Base-by-base conservation (phyloP, 139 green algal species). In the Tetraselmis chui region DNA sequence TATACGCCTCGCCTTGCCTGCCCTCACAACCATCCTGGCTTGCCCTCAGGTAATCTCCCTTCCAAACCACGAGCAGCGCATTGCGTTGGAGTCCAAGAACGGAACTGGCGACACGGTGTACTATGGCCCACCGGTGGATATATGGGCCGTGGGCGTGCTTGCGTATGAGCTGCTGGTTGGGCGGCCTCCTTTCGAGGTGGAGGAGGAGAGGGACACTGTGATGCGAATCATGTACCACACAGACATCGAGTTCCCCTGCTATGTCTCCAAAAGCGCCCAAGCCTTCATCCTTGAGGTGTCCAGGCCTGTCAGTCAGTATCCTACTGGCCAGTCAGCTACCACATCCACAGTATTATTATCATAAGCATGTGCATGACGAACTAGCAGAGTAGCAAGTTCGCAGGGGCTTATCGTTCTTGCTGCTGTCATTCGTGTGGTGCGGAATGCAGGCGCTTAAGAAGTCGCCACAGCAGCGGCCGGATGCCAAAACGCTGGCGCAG, bases 111-210 rank as follows among this genome's bases (percentile, higher is more conserved):
- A 67, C 18, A 67, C 45, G 45, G 45, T 67, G 58, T 83, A 92
- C 45, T 67, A 67, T 18, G 45, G 45, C 11, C 45, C 45, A 18
- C 2, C 82, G 76, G 82, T 84, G 29, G 85, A 89, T 67, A 79
- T 89, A 23, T 89, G 85, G 85, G 85, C 85, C 1, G 75, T 83
- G 25, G 89, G 87, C 25, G 80, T 92, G n/a, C 85, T 93, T 31
- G 84, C 84, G 0, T 92, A 87, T 31, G 87, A 92, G 84, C 85
- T 93, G 58, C 77, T 90, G 58, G 80, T 90, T 24, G 89, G 89
- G 0, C 31, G 74, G 11, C 89, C 87, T 0, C 89, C 90, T 1
- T 92, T 92, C 80, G 89, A 92, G 45, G 45, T 67, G 18, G 45
- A 67, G 45, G 45, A 67, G 45, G 45, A 67, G 45, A 5, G 45